A percentile compares a stretch with the other conserved stretches of the same genome.
These are phyloP conservation scores for Colletotrichum simmondsii DNA, from an alignment of 2,329 filamentous ascomycete genomes.

Conservation along the genomic window DNA sequence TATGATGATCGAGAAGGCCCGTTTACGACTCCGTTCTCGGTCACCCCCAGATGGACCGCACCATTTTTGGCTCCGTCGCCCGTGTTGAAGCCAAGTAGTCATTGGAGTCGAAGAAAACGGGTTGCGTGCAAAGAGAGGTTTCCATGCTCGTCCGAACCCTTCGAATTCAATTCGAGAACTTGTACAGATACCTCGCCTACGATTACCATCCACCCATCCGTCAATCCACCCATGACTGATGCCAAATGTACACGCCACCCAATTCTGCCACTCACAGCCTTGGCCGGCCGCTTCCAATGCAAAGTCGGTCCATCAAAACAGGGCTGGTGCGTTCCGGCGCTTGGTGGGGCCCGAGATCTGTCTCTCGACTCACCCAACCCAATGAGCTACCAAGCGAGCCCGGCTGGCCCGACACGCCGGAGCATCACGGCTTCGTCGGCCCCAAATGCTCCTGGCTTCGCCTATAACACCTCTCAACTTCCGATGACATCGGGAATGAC, in stretches of 20 bases:
- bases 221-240: not conserved
- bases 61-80: conserved; percentile 19
- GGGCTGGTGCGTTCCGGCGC: conserved; percentile 24
- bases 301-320: conserved; percentile 33
- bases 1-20: conserved; percentile 28
- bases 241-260: not conserved
- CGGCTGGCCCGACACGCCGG: conserved; percentile 26
- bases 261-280: conserved; percentile 16
- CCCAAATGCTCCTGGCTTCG: conserved; percentile 32
- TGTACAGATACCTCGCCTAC: not conserved
- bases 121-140: conserved; percentile 6
- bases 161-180: not conserved
- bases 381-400: conserved; percentile 17
- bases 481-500: conserved; percentile 18
- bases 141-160: conserved; percentile 7
- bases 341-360: conserved; percentile 30
- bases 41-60: conserved; percentile 17
- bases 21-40: conserved; percentile 33
- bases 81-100: not conserved
- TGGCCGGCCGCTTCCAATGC: conserved; percentile 19
- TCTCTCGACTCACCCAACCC: conserved; percentile 26
- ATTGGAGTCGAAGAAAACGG: too few relatives aligned
- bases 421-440: conserved; percentile 37
- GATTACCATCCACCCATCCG: too few relatives aligned
- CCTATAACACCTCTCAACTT: conserved; percentile 24